These are phyloP conservation scores for Mesostigma viride DNA, from an alignment of 139 green algal species.

Conservation along the genomic window DNA sequence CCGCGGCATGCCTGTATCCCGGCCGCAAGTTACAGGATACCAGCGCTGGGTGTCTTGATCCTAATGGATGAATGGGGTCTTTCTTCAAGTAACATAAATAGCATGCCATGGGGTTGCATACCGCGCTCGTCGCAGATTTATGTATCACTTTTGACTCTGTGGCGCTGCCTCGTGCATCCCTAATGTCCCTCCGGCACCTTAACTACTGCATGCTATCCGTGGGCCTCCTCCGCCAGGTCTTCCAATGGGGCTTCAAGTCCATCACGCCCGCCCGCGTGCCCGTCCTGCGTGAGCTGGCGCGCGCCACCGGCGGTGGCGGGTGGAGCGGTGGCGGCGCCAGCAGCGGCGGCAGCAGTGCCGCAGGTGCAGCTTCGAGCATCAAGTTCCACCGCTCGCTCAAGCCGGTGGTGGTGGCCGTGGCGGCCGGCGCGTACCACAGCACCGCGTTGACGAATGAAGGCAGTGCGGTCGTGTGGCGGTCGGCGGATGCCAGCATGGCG, in stretches of 20 bases:
- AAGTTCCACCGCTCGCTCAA: constrained; percentile 23
- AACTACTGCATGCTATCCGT: neutral
- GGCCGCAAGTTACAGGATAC: neutral
- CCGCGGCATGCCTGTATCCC: neutral
- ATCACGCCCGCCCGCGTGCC: constrained; percentile 21
- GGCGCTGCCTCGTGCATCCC: neutral
- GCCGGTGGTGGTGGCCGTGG: constrained; percentile 46
- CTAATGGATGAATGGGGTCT: neutral
- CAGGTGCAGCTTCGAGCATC: neutral
- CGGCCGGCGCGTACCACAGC: constrained; percentile 75
- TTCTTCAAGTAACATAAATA: neutral
- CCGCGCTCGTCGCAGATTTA: neutral
- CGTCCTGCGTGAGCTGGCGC: constrained; percentile 16
- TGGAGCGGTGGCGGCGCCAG: neutral
- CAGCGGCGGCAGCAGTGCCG: no score
- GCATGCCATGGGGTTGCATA: neutral
- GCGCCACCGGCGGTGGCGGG: neutral
- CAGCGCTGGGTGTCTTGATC: neutral
- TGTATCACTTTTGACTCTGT: neutral
- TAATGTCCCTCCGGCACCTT: no score
- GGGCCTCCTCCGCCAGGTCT: constrained; percentile 12
- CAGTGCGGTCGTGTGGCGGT: constrained; percentile 68
- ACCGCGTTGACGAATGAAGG: constrained; percentile 54
- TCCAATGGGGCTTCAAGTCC: constrained; percentile 19
- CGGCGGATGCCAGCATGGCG: no score